Evolutionary conservation across 192 early-diverging fungal genomes (phyloP).

Genomic region (Geranomyces variabilis): DNA sequence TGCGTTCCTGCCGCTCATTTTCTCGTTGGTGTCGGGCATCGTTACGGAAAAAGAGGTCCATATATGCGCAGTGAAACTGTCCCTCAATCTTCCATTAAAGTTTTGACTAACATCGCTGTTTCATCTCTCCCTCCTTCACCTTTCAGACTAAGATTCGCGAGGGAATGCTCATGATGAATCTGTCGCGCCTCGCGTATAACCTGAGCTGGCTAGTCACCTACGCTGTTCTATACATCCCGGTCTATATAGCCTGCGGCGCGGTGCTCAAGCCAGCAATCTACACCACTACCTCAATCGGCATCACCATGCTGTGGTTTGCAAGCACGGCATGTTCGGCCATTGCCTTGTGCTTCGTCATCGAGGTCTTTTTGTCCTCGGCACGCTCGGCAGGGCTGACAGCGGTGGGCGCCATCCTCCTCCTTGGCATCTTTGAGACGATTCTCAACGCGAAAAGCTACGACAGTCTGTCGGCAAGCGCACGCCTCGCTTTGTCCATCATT

Average conservation of each 20-base stretch:
- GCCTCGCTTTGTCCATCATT: not conserved
- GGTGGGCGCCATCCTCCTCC: not conserved
- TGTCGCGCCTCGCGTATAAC: not conserved
- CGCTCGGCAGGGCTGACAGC: slow-evolving; percentile 22
- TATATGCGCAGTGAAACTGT: not conserved
- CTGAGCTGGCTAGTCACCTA: slow-evolving; percentile 21
- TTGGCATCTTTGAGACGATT: not conserved
- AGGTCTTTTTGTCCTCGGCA: slow-evolving; percentile 17
- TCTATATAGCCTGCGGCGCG: slow-evolving; percentile 10
- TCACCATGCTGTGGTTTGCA: not conserved
- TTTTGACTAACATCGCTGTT: not conserved
- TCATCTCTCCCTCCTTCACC: too few species aligned
- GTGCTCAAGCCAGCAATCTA: slow-evolving; percentile 4
- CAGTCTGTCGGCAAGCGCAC: not conserved
- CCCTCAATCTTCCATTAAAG: not conserved
- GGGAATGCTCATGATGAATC: slow-evolving; percentile 13
- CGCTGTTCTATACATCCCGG: slow-evolving; percentile 3
- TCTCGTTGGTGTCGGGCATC: slow-evolving; percentile 1
- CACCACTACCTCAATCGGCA: not conserved
- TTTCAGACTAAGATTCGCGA: not conserved
- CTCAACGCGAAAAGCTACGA: slow-evolving; percentile 2
- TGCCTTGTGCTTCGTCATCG: slow-evolving; percentile 17
- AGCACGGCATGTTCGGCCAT: slow-evolving; percentile 5
- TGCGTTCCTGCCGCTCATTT: not conserved
- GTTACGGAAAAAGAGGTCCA: slow-evolving; percentile 7